Conservation (phyloP, 1,284 basidiomycete genomes). For the Phaffia rhodozyma region DNA sequence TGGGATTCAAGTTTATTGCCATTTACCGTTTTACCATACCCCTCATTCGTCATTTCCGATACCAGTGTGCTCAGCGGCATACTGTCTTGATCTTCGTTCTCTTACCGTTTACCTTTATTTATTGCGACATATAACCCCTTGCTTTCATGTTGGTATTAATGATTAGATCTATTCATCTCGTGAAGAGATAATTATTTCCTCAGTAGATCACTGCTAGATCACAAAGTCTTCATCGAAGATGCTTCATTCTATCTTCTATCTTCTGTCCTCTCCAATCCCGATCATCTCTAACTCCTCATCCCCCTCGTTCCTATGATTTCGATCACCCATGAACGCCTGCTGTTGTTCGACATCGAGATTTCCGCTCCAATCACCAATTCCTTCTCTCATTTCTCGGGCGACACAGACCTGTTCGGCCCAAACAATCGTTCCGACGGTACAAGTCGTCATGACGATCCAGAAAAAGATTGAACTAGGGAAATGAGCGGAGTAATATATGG, state of each 20-base stretch:
- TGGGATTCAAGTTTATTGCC: no score
- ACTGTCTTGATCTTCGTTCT: no score
- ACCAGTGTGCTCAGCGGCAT: no score
- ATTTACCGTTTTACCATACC: no score
- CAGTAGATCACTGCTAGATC: no score
- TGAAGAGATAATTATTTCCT: no score
- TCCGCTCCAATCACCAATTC: conserved; percentile 41
- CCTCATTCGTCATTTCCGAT: no score
- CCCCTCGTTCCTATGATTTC: not conserved
- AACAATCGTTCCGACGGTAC: conserved; percentile 61
- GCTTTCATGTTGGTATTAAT: no score
- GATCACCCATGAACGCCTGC: no score
- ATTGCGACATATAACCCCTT: no score
- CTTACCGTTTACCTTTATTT: no score
- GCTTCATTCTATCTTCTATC: conserved; percentile 31
- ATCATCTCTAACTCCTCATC: not conserved
- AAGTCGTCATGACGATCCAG: conserved; percentile 64
- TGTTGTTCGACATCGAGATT: not conserved
- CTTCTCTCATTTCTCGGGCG: conserved; percentile 79
- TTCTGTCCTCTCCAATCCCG: conserved; percentile 37
- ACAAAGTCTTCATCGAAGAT: conserved; percentile 20
- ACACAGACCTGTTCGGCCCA: conserved; percentile 86
- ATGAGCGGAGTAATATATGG: conserved; percentile 76
- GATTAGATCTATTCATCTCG: no score
- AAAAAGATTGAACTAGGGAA: conserved; percentile 83